Evolutionary conservation across 2,329 filamentous ascomycete genomes (phyloP), one percentile per base, ranked within the genome.

Genomic region (Monosporascus sp.): DNA sequence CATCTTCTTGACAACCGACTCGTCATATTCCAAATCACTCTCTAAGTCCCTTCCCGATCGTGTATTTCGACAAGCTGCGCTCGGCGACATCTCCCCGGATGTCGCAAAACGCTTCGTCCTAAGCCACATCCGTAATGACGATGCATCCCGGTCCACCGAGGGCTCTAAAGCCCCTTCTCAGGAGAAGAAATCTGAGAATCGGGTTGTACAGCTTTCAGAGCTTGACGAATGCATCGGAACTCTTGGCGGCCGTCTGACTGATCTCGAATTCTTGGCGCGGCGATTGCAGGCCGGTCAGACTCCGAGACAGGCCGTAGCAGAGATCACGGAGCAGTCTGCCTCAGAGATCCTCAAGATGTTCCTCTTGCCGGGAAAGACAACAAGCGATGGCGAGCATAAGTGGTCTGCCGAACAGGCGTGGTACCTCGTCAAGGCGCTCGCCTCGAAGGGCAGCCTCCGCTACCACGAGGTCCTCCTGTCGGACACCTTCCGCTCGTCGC

Each of bases 321-420:
- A 96, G 58, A 97, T 99, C 57, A 88, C 96, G 51, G 85, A 90
- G 51, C 90, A 96, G 65, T 88, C 88, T 18, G 89, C 91, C 1
- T 89, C 89, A 0, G 94, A 97, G 65, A 92, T 97, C 47, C 75
- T 96, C 56, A 96, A 96, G 65, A 91, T 97, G 79, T 97, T 92
- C 72, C 82, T 99, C 31, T 76, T 95, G 3, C 58, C 64, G 64
- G 82, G 84, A 46, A 81, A 81, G 49, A 66, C 74, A 2, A 68
- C 66, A 17, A 67, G 72, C 17, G 68, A 70, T 18, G 66, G 69
- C 15, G 73, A 75, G 3, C 73, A 77, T 41, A 80, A 81, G 51
- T 97, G 90, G 89, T 89, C 85, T 0, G 77, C 84, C 5, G 86
- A 94, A 65, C 94, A 97, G 73, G 93, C 90, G 0, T 97, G 94